phyloP scores from a whole-genome alignment of 345 rosid species.

The Salix arbutifolia region DNA sequence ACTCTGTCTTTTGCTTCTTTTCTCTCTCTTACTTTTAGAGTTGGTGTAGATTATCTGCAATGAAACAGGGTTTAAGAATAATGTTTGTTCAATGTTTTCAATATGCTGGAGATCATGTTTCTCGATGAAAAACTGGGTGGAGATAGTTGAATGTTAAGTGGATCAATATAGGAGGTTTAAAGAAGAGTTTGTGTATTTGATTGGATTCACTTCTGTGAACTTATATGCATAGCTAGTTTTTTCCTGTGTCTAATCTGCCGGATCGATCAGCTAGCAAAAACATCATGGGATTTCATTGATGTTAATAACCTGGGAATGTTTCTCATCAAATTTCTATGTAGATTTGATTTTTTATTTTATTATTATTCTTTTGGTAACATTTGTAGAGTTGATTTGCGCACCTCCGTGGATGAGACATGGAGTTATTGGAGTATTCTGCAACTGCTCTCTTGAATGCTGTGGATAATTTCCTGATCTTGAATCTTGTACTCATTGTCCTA shows the following conservation, averaged over 20 bases:
- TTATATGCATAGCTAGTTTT: neutral
- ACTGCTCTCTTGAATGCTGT: neutral
- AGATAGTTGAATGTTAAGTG: neutral
- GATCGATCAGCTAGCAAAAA: neutral
- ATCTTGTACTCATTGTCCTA: neutral
- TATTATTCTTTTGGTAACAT: too few species aligned
- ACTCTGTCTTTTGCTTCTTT: neutral
- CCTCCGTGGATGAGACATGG: neutral
- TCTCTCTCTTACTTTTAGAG: neutral
- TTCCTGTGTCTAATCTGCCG: neutral
- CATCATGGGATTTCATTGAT: neutral
- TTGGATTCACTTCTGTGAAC: neutral
- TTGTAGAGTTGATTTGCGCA: neutral
- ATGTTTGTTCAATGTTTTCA: too few species aligned
- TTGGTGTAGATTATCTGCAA: neutral
- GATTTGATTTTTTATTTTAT: neutral
- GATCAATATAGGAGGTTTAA: neutral
- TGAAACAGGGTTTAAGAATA: neutral
- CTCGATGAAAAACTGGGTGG: neutral
- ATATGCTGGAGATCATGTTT: neutral
- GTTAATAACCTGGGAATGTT: neutral
- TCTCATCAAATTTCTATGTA: neutral
- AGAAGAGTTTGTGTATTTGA: neutral
- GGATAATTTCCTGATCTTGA: neutral
- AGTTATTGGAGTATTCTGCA: neutral